phyloP scores from a whole-genome alignment of 2,329 filamentous ascomycete species.

The Colletotrichum lupini region DNA sequence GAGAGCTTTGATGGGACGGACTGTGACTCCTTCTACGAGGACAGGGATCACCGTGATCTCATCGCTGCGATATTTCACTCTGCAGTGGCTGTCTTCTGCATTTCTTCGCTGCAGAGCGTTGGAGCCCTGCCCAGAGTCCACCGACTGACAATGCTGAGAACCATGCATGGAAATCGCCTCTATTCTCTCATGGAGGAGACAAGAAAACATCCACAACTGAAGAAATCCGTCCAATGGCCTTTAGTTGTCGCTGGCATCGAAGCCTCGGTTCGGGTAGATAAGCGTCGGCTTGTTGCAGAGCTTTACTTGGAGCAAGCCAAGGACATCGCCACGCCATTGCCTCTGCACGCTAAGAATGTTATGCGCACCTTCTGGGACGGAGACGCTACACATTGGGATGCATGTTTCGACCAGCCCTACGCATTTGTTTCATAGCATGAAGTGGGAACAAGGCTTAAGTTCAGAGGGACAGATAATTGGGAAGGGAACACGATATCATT shows the following conservation, averaged over 20 bases:
- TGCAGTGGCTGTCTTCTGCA: constrained; percentile 48
- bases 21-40: constrained; percentile 44
- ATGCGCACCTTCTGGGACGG: constrained; percentile 50
- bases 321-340: constrained; percentile 42
- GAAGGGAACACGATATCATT: neutral
- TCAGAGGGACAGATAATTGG: neutral
- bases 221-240: constrained; percentile 47
- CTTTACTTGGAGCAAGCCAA: constrained; percentile 42
- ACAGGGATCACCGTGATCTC: constrained; percentile 40
- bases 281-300: constrained; percentile 39
- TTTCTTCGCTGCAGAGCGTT: constrained; percentile 48
- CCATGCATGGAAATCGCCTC: constrained; percentile 34
- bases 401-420: constrained; percentile 50
- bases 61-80: constrained; percentile 43
- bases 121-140: constrained; percentile 40
- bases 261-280: constrained; percentile 37
- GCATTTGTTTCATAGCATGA: constrained; percentile 38
- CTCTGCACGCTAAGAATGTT: constrained; percentile 44
- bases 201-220: constrained; percentile 23
- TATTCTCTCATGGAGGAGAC: constrained; percentile 37
- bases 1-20: constrained; percentile 42
- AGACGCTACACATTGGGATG: constrained; percentile 46
- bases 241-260: constrained; percentile 49
- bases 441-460: neutral
- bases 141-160: constrained; percentile 27